Evolutionary conservation across 2,329 filamentous ascomycete species (phyloP).

Genomic region (Pseudopithomyces chartarum): DNA sequence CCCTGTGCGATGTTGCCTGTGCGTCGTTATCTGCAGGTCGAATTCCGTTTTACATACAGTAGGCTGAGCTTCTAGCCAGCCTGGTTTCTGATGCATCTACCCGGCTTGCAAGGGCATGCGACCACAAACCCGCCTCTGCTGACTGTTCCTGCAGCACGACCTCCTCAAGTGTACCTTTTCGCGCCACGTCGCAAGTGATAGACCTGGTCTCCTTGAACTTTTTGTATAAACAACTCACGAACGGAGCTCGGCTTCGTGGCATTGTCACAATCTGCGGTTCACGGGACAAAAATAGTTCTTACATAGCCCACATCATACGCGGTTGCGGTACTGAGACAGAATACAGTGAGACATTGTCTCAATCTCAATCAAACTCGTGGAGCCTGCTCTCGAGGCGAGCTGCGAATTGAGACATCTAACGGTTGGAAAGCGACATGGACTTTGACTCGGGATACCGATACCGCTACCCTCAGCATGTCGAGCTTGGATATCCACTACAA

Average conservation of each 20-base stretch:
- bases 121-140: not conserved
- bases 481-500: conserved; percentile 14
- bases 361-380: not conserved
- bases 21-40: not conserved
- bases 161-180: not conserved
- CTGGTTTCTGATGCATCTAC: conserved; percentile 1
- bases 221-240: not conserved
- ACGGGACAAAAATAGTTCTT: not conserved
- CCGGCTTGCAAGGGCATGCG: conserved; percentile 1
- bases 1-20: conserved; percentile 5
- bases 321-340: not conserved
- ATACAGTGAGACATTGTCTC: not conserved
- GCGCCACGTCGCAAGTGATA: not conserved
- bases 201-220: not conserved
- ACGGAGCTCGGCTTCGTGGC: not conserved
- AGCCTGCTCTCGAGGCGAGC: not conserved
- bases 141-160: not conserved
- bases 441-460: conserved; percentile 11
- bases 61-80: not conserved
- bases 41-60: conserved; percentile 2
- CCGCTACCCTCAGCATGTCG: conserved; percentile 9
- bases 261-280: not conserved
- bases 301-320: not conserved
- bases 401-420: conserved; percentile 2
- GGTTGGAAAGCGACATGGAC: conserved; percentile 18